Percentiles rank a stretch among this genome's conserved stretches.
phyloP scores from a whole-genome alignment of 2,329 filamentous ascomycete genomes.

The Cytospora chrysosperma region DNA sequence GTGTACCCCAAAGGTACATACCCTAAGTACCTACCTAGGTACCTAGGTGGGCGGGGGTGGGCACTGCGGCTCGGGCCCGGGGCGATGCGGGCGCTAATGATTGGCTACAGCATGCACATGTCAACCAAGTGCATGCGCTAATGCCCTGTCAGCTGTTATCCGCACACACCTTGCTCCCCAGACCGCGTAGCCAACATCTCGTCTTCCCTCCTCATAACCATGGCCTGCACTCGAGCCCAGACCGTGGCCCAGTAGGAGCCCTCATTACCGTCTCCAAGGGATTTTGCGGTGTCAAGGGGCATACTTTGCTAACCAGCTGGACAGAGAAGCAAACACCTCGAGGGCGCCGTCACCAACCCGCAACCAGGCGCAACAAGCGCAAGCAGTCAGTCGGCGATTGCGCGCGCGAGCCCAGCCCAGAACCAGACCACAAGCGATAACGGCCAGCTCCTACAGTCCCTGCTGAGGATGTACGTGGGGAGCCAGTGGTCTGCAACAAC shows the following conservation, averaged over 20 bases:
- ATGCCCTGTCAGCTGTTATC: background rate
- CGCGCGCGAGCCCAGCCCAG: background rate
- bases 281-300: background rate
- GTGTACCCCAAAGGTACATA: too few species aligned
- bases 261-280: background rate
- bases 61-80: background rate
- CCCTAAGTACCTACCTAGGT: too few species aligned
- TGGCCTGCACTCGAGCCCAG: conserved; percentile 26
- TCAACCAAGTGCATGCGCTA: background rate
- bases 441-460: background rate
- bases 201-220: conserved; percentile 23
- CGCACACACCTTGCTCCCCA: background rate
- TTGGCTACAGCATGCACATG: background rate
- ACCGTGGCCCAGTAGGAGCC: conserved; percentile 8
- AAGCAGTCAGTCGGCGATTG: background rate
- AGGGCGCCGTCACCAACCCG: background rate
- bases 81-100: background rate
- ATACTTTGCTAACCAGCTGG: background rate
- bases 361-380: background rate
- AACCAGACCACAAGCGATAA: conserved; percentile 5
- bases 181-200: background rate
- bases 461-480: background rate
- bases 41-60: too few species aligned
- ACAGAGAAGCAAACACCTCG: background rate
- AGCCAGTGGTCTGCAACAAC: background rate